phyloP scores from a whole-genome alignment of 768 basidiomycete species.

The Suillus subalutaceus region DNA sequence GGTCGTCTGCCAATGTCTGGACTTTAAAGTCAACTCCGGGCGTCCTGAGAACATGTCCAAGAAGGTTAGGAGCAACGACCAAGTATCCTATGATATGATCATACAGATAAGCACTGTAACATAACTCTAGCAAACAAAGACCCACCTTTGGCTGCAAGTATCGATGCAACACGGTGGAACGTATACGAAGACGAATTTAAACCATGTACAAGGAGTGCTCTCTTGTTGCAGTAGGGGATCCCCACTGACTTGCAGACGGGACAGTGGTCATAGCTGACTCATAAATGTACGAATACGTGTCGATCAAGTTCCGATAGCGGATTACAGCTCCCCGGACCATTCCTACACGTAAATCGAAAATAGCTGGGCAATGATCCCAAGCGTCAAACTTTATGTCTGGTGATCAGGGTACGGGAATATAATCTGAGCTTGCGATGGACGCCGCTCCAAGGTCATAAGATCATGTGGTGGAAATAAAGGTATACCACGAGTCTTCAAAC shows the following conservation, averaged over 20 bases:
- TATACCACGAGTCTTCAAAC: not conserved
- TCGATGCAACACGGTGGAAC: slow-evolving; percentile 20
- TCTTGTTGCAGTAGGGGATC: slow-evolving; percentile 21
- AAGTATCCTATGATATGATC: slow-evolving; percentile 22
- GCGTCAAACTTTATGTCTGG: too few relatives aligned
- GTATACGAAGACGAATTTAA: slow-evolving; percentile 15
- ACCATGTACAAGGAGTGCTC: slow-evolving; percentile 24
- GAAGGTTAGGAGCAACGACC: slow-evolving; percentile 27
- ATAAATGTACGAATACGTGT: too few relatives aligned
- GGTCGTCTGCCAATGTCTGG: slow-evolving; percentile 7
- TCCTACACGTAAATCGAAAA: not conserved
- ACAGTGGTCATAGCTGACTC: not conserved
- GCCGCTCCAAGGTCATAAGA: too few relatives aligned
- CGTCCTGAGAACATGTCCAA: slow-evolving; percentile 22
- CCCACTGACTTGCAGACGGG: slow-evolving; percentile 20
- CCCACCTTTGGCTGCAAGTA: slow-evolving; percentile 22
- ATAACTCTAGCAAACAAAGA: too few relatives aligned
- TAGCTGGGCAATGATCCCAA: too few relatives aligned
- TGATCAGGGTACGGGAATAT: too few relatives aligned
- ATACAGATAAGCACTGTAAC: not conserved
- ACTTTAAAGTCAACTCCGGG: slow-evolving; percentile 1
- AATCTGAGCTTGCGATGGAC: not conserved
- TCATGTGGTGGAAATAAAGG: too few relatives aligned
- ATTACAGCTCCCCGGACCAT: too few relatives aligned
- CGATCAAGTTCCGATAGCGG: too few relatives aligned